Conservation (phyloP, 768 basidiomycete species). For the Suillus variegatus region DNA sequence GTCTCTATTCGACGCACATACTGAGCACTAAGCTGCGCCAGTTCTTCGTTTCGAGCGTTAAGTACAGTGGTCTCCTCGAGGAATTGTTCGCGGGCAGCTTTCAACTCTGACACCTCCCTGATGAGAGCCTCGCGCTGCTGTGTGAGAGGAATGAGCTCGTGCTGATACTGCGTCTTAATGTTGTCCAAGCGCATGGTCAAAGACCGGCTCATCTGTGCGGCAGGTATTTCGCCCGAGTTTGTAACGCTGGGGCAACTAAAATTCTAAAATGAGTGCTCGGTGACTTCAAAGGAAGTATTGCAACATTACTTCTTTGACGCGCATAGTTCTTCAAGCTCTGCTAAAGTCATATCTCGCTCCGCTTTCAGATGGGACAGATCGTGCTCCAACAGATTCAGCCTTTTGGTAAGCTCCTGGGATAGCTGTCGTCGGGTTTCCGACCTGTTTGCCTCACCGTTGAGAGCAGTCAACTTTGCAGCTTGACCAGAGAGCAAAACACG, state of each 20-base stretch:
- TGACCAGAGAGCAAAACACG: conserved; percentile 88
- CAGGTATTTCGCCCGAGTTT: conserved; percentile 37
- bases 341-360: conserved; percentile 88
- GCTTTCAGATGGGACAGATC: conserved; percentile 86
- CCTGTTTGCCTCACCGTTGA: conserved; percentile 75
- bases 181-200: conserved; percentile 84
- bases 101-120: conserved; percentile 85
- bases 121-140: conserved; percentile 76
- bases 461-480: conserved; percentile 80
- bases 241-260: conserved; percentile 28
- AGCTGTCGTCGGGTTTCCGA: conserved; percentile 80
- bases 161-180: conserved; percentile 85
- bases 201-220: conserved; percentile 57
- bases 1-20: conserved; percentile 78
- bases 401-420: conserved; percentile 76
- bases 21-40: conserved; percentile 84
- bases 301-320: conserved; percentile 62
- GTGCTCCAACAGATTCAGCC: conserved; percentile 75
- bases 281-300: conserved; percentile 17
- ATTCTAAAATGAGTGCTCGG: conserved; percentile 19
- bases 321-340: conserved; percentile 90
- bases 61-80: conserved; percentile 91
- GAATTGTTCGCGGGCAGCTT: conserved; percentile 81
- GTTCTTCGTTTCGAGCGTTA: conserved; percentile 89
- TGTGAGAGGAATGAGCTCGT: conserved; percentile 82